A percentile compares a stretch with the other conserved stretches of the same genome.
phyloP scores from a whole-genome alignment of 2,329 filamentous ascomycete species.

The Scleromitrula shiraiana region DNA sequence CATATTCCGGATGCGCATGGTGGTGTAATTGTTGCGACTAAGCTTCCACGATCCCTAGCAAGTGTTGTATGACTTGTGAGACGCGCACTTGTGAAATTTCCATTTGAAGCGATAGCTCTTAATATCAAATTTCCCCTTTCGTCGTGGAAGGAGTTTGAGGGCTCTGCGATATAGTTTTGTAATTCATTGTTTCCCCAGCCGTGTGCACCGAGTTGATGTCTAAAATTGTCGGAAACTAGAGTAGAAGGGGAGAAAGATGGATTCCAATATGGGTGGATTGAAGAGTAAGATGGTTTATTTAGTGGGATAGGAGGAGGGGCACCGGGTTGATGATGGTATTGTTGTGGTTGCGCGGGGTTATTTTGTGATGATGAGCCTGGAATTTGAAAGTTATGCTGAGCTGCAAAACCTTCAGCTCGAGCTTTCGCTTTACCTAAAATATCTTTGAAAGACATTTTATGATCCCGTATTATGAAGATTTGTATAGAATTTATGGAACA shows the following conservation, averaged over 20 bases:
- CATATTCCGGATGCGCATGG: constrained; percentile 50
- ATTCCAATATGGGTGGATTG: constrained; percentile 40
- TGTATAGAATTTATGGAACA: too few species aligned
- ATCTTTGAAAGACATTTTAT: constrained; percentile 19
- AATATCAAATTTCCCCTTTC: constrained; percentile 44
- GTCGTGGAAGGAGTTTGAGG: constrained; percentile 47
- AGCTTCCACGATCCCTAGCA: constrained; percentile 41
- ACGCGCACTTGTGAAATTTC: constrained; percentile 47
- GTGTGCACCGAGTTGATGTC: constrained; percentile 46
- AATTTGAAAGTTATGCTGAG: constrained; percentile 12
- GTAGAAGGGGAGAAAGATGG: constrained; percentile 40
- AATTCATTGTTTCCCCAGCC: constrained; percentile 56
- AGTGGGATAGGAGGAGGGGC: constrained; percentile 7
- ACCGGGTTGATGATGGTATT: neutral
- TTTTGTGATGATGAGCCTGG: constrained; percentile 6
- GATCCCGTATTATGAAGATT: too few species aligned
- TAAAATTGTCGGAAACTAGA: constrained; percentile 44
- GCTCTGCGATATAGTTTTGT: constrained; percentile 45
- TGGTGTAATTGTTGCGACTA: constrained; percentile 43
- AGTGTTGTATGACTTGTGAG: constrained; percentile 46
- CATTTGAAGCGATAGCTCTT: constrained; percentile 38
- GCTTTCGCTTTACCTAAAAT: constrained; percentile 22
- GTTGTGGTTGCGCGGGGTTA: constrained; percentile 4
- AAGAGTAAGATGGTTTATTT: constrained; percentile 7
- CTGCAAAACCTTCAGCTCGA: constrained; percentile 16